phyloP scores from a whole-genome alignment of 306 rosid genomes.

The Pyrus pyrifolia region DNA sequence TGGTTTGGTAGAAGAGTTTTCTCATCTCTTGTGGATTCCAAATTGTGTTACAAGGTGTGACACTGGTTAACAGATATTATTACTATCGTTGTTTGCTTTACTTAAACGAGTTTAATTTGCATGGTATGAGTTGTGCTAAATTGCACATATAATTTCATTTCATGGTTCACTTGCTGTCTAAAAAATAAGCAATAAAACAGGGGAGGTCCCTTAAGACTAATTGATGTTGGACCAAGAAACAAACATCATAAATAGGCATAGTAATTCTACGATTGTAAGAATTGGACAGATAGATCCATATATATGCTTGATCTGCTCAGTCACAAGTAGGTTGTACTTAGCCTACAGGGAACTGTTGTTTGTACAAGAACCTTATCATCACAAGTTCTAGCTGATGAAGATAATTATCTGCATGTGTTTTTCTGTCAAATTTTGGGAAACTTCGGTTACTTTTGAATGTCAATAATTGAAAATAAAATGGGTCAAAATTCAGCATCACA shows the following conservation, averaged over 20 bases:
- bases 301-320: background rate
- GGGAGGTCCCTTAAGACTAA: background rate
- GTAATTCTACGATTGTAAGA: background rate
- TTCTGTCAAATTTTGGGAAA: conserved; percentile 1
- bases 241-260: background rate
- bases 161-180: background rate
- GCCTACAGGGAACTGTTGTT: background rate
- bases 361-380: conserved; percentile 22
- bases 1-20: background rate
- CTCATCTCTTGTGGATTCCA: background rate
- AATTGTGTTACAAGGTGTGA: background rate
- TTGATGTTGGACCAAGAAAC: background rate
- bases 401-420: conserved; percentile 3
- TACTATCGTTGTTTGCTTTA: background rate
- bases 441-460: background rate
- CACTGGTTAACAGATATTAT: background rate
- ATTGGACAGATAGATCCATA: background rate
- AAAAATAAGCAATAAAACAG: background rate
- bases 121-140: background rate
- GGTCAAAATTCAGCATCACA: conserved; percentile 54
- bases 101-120: background rate
- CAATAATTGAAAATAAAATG: background rate
- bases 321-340: conserved; percentile 11
- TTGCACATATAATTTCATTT: background rate
- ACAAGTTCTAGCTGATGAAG: conserved; percentile 1